phyloP scores from a whole-genome alignment of 1,284 basidiomycete species.

The Ustilago crameri region DNA sequence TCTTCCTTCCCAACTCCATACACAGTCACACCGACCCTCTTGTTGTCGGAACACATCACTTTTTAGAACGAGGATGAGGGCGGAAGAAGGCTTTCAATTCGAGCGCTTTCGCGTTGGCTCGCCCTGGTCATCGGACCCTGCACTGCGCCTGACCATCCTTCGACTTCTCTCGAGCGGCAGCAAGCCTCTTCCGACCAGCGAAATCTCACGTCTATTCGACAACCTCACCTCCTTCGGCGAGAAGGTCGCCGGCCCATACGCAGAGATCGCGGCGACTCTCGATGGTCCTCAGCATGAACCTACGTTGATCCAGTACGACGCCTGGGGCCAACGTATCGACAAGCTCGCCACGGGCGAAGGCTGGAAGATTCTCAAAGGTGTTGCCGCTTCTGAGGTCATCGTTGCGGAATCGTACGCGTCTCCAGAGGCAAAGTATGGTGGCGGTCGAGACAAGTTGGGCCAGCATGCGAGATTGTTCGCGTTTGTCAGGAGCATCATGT shows the following conservation, averaged over 20 bases:
- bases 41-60: no score
- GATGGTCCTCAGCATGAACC: constrained; percentile 47
- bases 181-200: constrained; percentile 6
- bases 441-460: constrained; percentile 36
- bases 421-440: constrained; percentile 15
- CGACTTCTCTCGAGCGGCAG: constrained; percentile 27
- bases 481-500: constrained; percentile 40
- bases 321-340: constrained; percentile 54
- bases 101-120: constrained; percentile 43
- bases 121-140: constrained; percentile 41
- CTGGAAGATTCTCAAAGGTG: constrained; percentile 48
- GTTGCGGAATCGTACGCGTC: constrained; percentile 44
- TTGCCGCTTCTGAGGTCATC: constrained; percentile 34
- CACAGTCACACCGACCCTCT: no score
- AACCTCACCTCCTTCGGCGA: constrained; percentile 19
- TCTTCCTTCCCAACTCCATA: no score
- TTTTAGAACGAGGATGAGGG: constrained; percentile 14
- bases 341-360: constrained; percentile 50
- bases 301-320: constrained; percentile 53
- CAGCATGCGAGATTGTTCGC: constrained; percentile 35
- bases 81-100: constrained; percentile 51
- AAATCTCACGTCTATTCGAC: constrained; percentile 28
- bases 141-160: constrained; percentile 40
- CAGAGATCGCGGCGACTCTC: constrained; percentile 34
- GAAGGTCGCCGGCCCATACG: constrained; percentile 21